phyloP scores from a whole-genome alignment of 371 early-diverging fungal species.

The Rhizopus delemar region DNA sequence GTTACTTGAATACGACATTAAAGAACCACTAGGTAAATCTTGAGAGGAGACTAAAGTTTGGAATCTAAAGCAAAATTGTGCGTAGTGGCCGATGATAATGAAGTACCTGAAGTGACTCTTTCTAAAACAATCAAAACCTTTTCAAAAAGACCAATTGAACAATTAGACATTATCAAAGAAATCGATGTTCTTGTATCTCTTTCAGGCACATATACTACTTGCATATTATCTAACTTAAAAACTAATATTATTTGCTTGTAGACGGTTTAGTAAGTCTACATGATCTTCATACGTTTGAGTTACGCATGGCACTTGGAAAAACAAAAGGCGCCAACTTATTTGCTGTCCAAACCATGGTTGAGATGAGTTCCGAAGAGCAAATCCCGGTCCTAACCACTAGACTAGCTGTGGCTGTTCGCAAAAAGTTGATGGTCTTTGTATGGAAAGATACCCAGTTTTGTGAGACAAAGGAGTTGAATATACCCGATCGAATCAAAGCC shows the following conservation, averaged over 20 bases:
- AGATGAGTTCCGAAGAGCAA: constrained; percentile 57
- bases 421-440: constrained; percentile 69
- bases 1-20: constrained; percentile 68
- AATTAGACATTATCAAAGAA: constrained; percentile 77
- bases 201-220: constrained; percentile 46
- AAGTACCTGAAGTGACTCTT: constrained; percentile 57
- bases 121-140: constrained; percentile 71
- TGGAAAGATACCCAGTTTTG: constrained; percentile 80
- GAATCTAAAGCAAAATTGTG: background rate
- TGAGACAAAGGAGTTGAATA: constrained; percentile 62
- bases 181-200: constrained; percentile 73
- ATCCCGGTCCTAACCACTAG: constrained; percentile 76
- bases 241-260: constrained; percentile 9
- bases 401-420: constrained; percentile 73
- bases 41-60: background rate
- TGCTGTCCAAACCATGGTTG: constrained; percentile 74
- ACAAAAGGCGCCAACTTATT: constrained; percentile 77
- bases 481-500: constrained; percentile 67
- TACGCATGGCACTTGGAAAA: constrained; percentile 66
- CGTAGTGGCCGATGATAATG: constrained; percentile 54
- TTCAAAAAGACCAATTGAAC: constrained; percentile 73
- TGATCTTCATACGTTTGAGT: constrained; percentile 70
- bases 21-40: constrained; percentile 60
- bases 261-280: constrained; percentile 77
- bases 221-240: background rate